Base-by-base conservation (phyloP, 306 rosid species). In the Trifolium subterraneum region DNA sequence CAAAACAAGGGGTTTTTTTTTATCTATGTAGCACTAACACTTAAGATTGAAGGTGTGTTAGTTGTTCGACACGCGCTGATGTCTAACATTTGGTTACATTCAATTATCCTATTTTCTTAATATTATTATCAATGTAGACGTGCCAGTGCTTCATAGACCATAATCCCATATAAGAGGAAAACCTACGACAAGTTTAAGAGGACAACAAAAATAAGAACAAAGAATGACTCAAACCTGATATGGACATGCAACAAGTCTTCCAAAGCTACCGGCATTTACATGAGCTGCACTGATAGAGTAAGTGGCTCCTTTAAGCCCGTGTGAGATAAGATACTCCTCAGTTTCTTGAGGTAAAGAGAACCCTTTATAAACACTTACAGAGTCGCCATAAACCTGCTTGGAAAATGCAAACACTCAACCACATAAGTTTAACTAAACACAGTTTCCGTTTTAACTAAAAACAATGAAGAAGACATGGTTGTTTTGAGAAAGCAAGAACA, bases 281-380 rank as follows among this genome's bases (percentile, higher is more conserved):
- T 86, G 78, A 47, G 77, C 70, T 42, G 91, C 95, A 75, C 82
- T 78, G 47, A 88, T 73, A 75, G 95, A 80, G 79, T 91, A 91
- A 50, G 83, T 56, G 44, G 95, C 88, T 44, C 82, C 89, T 75
- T 72, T 87, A 19, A 91, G 90, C 51, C 98, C 97, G 44, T 81
- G 87, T 0, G 95, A 88, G 68, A 68, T 79, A 62, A 94, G 89
- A 77, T 84, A 72, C 45, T 81, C 88, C 78, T 90, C 91, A 25
- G 89, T 83, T 55, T 83, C 87, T 77, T 86, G 74, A 4, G 95
- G 79, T 72, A 94, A 82, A 83, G 69, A 68, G 73, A 80, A 84
- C 75, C 97, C 98, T 81, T 94, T 88, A 67, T 47, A 86, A 82
- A 94, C 77, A 42, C 84, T 87, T 13, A 86, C 7, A 51, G 87